Evolutionary conservation across 768 basidiomycete genomes (phyloP), one percentile per base, ranked within the genome.

Genomic region (Austroboletus eburneus): DNA sequence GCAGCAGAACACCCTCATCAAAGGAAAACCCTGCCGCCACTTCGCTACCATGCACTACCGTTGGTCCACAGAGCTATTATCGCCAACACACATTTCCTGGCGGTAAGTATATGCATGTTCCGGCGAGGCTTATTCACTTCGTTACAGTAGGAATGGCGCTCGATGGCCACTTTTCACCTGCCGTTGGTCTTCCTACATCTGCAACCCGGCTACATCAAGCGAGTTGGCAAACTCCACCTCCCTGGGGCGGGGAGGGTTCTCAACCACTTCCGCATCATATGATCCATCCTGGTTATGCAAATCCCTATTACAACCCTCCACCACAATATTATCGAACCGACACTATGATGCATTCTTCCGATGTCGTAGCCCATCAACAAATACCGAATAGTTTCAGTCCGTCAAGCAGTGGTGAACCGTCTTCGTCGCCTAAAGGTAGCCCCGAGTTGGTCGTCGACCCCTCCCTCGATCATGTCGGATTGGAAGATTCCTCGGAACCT

Each of bases 51-150:
- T 58, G 61, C 3, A 48, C 59, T 49, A 54, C 56, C 49, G 58
- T 62, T 34, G 64, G 66, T n/a, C 58, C 67, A n/a, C 75, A 77
- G 17, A 79, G 76, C 52, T 84, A 86, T 62, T 86, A 86, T 59
- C 77, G 81, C 29, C 77, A 76, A 57, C 83, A 85, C 51, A 82
- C 81, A 42, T 74, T 68, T 17, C 58, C 71, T 41, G 69, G 79
- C 71, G 57, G 64, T 66, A 50, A 39, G 64, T 52, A n/a, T 42
- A 38, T 58, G 44, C 33, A 14, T 46, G 39, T 42, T 43, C 4
- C 38, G 7, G 3, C 21, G 13, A 4, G 27, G 12, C 29, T 33
- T 9, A 51, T 27, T 52, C 20, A 49, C 12, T 27, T 3, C 12
- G 27, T 13, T 76, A 76, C 71, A 5, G 72, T 77, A 54, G 68